Evolutionary conservation across 1,284 basidiomycete genomes (phyloP), one percentile per base, ranked within the genome.

Genomic region (Pseudozyma sp.): DNA sequence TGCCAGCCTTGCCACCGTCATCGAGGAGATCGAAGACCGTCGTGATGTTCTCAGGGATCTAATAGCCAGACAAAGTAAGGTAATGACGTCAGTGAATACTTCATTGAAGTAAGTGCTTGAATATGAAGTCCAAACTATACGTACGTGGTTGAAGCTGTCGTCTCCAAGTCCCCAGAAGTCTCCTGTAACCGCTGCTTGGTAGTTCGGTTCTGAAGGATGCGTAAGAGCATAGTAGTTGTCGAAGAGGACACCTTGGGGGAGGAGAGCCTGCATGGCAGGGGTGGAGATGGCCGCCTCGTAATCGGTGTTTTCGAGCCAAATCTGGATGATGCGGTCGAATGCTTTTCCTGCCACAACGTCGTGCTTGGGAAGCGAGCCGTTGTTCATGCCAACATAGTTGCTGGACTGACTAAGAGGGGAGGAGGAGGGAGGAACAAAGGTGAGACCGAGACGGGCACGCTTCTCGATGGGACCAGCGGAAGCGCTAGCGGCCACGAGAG

Each of bases 1-100:
- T 73, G 49, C 59, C 69, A 4, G 7, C 52, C 52, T 62, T 63
- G 58, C 86, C 86, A 80, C 89, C 89, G 19, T 86, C 85, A 61
- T 91, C 90, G 45, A 91, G 85, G 5, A 91, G 85, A 75, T 92
- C 90, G 31, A 89, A 89, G 45, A 90, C 73, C n/a, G 88, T 88
- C 7, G 89, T 88, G 34, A 90, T 86, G 77, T 86, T 86, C 35
- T 53, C 65, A 6, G 85, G 81, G 64, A 84, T 60, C 24, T 24
- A 24, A 24, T 24, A 24, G 24, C 24, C 24, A 24, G 24, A 24
- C 1, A 4, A 24, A 24, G 24, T 24, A 24, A 24, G 24, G 24
- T 24, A 2, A 24, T 24, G 24, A 24, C 24, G 24, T 24, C 24
- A 24, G 24, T 24, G 24, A 24, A 24, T 24, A 4, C 24, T 24